Evolutionary conservation across 2,329 filamentous ascomycete species (phyloP).

Genomic region (Aspergillus quadricinctus): DNA sequence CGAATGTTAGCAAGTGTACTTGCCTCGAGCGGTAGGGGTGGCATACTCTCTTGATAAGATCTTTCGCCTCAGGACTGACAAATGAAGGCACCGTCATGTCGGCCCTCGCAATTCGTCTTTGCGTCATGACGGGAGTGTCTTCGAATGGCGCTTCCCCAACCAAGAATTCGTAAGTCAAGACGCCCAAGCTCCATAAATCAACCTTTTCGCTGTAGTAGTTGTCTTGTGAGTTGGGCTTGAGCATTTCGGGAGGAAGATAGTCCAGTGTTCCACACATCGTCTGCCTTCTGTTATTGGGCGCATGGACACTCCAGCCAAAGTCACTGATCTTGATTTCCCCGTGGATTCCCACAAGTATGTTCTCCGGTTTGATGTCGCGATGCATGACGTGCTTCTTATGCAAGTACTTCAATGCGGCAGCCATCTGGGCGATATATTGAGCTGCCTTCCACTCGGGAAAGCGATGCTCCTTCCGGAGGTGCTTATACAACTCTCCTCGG

Average conservation of each 20-base stretch:
- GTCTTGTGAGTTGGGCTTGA: constrained; percentile 72
- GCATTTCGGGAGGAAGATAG: constrained; percentile 97
- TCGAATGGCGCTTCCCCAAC: constrained; percentile 96
- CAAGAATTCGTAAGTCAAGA: constrained; percentile 92
- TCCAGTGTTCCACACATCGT: constrained; percentile 98
- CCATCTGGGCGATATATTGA: constrained; percentile 86
- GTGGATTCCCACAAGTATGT: constrained; percentile 92
- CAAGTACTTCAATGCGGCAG: constrained; percentile 80
- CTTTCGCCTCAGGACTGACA: constrained; percentile 82
- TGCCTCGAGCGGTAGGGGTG: not conserved
- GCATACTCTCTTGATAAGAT: constrained; percentile 81
- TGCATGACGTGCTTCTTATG: constrained; percentile 98
- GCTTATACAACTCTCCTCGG: constrained; percentile 84
- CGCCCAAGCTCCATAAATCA: constrained; percentile 91
- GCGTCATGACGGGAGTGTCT: constrained; percentile 91
- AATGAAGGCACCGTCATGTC: constrained; percentile 93
- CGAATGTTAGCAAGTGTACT: constrained; percentile 17
- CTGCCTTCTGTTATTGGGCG: constrained; percentile 85
- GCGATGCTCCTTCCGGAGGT: constrained; percentile 69
- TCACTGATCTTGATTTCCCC: constrained; percentile 98
- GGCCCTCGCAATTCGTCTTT: constrained; percentile 77
- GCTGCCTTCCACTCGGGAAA: constrained; percentile 85
- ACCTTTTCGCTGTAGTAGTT: constrained; percentile 95
- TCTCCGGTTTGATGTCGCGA: constrained; percentile 95
- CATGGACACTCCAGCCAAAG: constrained; percentile 97